phyloP scores from a whole-genome alignment of 352 stramenopile genomes.

The Pythium dissimile region DNA sequence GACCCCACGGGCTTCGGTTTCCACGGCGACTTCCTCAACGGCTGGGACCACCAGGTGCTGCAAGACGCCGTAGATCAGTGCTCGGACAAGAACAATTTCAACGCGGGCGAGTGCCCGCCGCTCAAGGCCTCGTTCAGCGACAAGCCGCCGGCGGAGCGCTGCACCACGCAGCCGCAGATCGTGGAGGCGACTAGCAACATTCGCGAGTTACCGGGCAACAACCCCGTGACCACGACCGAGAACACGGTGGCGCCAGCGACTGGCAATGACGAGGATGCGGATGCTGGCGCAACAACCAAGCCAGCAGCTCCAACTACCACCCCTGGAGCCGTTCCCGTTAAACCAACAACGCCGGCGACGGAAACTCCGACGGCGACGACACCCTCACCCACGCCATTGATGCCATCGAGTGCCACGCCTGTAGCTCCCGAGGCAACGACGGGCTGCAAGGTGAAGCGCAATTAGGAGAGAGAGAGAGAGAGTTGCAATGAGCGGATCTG shows the following conservation, averaged over 20 bases:
- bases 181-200: conserved; percentile 28
- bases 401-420: not conserved
- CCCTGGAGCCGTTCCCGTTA: too few species aligned
- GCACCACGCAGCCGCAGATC: conserved; percentile 35
- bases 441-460: not conserved
- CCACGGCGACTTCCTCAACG: conserved; percentile 53
- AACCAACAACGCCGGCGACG: not conserved
- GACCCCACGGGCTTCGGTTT: conserved; percentile 46
- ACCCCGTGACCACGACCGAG: conserved; percentile 16
- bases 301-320: not conserved
- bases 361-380: too few species aligned
- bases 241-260: not conserved
- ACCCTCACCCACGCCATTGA: not conserved
- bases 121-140: conserved; percentile 34
- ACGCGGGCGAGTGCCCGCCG: conserved; percentile 38
- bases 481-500: too few species aligned
- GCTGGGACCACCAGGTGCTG: conserved; percentile 41
- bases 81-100: conserved; percentile 48
- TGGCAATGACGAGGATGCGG: not conserved
- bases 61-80: conserved; percentile 42
- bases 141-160: conserved; percentile 27
- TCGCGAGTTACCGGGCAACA: conserved; percentile 32
- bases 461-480: too few species aligned
- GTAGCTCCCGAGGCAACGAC: not conserved
- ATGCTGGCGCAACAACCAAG: not conserved